Evolutionary conservation across 2,329 filamentous ascomycete species (phyloP), one percentile per base, ranked within the genome.

Genomic region (Pseudogymnoascus sp.): DNA sequence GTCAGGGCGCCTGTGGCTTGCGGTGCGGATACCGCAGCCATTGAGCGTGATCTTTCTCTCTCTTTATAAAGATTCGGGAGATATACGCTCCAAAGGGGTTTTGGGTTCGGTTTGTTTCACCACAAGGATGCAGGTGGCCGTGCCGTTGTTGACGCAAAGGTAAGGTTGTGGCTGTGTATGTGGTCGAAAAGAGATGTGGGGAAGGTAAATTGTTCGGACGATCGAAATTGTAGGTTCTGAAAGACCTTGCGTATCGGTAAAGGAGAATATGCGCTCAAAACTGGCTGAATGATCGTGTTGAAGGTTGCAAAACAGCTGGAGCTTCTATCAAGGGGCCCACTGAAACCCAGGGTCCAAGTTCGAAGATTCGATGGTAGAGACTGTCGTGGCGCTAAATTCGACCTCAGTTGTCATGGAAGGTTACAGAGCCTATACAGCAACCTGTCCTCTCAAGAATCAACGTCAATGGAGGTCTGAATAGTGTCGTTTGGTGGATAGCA

Each of bases 11-110:
- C 70, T 16, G 67, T 67, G 69, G 70, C 71, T 65, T 73, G 72
- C 69, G 72, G 69, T 62, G 71, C 70, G 63, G 72, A 72, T 67
- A 73, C 72, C 68, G 70, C 72, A 71, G 73, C 72, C 73, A 74
- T 74, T 37, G 46, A 56, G 50, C 50, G 50, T 56, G 50, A 56
- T 34, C 46, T 56, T 34, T 56, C 50, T 34, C 50, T 34, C 46
- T 34, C 50, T 56, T 56, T 56, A 56, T 56, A 25, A 56, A 34
- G 50, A 56, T 34, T 56, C 28, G 25, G 50, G 50, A 34, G 50
- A 21, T 56, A 34, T 56, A 34, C 50, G 11, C 50, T 56, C 50
- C 50, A 56, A 56, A 34, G 50, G 28, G 28, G 50, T 56, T 56
- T 56, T 34, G 21, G 50, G 50, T 56, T 56, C 28, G 50, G 50